Evolutionary conservation across 1,284 basidiomycete genomes (phyloP).

Genomic region (Schizophyllum amplum): DNA sequence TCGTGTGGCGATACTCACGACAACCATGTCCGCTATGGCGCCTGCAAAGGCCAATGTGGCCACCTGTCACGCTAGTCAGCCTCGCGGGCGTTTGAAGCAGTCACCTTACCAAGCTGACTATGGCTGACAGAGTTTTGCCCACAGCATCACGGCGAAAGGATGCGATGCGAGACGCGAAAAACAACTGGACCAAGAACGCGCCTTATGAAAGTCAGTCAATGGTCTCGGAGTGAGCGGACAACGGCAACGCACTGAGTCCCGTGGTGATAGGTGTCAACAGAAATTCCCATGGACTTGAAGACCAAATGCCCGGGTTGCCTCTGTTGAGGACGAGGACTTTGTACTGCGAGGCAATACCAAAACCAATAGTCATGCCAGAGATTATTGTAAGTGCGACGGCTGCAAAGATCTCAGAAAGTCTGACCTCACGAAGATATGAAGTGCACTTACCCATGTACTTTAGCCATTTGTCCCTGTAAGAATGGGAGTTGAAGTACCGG

Average conservation of each 20-base stretch:
- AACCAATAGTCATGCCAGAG: not conserved
- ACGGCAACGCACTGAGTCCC: not conserved
- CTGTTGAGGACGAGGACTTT: not conserved
- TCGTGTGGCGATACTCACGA: not conserved
- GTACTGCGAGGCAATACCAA: conserved; percentile 1
- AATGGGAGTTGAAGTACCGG: not conserved
- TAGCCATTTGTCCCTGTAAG: not conserved
- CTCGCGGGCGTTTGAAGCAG: not conserved
- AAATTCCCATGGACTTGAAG: not conserved
- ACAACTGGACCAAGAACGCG: not conserved
- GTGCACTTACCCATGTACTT: not conserved
- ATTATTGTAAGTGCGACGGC: not conserved
- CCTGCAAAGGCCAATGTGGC: not conserved
- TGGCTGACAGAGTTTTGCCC: not conserved
- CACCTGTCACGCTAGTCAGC: not conserved
- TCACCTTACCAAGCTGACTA: not conserved
- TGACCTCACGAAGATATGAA: not conserved
- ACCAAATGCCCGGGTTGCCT: not conserved
- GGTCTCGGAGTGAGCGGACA: not conserved
- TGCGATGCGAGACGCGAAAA: not conserved
- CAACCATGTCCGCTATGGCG: not conserved
- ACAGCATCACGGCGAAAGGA: not conserved
- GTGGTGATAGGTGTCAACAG: not conserved
- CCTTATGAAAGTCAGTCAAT: not conserved
- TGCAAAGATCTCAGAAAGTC: too few relatives aligned